These are phyloP conservation scores for Narthecium ossifragum DNA, from an alignment of 106 monocot species.

Conservation along the genomic window DNA sequence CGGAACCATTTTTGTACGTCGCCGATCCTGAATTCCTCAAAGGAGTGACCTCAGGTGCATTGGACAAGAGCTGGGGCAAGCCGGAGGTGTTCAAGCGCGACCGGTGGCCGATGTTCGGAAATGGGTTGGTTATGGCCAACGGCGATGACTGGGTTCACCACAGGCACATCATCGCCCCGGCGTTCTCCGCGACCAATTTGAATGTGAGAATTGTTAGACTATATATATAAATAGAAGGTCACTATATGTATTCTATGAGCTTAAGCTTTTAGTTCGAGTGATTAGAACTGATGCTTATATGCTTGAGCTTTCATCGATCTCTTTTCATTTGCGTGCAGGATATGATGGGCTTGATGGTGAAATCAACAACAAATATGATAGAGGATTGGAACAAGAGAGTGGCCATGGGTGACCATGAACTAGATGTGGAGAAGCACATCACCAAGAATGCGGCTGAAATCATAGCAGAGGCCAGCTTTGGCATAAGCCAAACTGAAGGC, in stretches of 20 bases:
- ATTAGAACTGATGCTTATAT: background rate
- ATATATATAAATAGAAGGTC: too few species aligned
- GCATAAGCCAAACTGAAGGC: slow-evolving; percentile 33
- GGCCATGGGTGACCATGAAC: slow-evolving; percentile 16
- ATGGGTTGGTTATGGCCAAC: slow-evolving; percentile 57
- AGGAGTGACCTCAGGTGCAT: slow-evolving; percentile 1
- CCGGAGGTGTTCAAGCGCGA: slow-evolving; percentile 58
- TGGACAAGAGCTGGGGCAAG: slow-evolving; percentile 22
- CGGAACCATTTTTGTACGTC: slow-evolving; percentile 25
- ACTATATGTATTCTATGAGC: background rate
- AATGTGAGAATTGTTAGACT: slow-evolving; percentile 53
- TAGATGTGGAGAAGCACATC: slow-evolving; percentile 49
- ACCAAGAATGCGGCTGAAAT: slow-evolving; percentile 64
- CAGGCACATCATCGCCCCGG: slow-evolving; percentile 50
- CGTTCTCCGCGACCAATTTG: slow-evolving; percentile 55
- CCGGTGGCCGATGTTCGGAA: slow-evolving; percentile 63
- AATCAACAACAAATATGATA: slow-evolving; percentile 57
- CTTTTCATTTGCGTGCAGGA: slow-evolving; percentile 24
- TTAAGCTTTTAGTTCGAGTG: background rate
- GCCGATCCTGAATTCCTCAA: slow-evolving; percentile 22
- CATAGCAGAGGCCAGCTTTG: slow-evolving; percentile 63
- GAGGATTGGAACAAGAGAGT: slow-evolving; percentile 28
- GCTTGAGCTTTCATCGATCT: too few species aligned
- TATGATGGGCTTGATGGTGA: slow-evolving; percentile 53
- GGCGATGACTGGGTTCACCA: slow-evolving; percentile 60